Base-by-base conservation (phyloP, 192 early-diverging fungal species). In the Mortierella antarctica region DNA sequence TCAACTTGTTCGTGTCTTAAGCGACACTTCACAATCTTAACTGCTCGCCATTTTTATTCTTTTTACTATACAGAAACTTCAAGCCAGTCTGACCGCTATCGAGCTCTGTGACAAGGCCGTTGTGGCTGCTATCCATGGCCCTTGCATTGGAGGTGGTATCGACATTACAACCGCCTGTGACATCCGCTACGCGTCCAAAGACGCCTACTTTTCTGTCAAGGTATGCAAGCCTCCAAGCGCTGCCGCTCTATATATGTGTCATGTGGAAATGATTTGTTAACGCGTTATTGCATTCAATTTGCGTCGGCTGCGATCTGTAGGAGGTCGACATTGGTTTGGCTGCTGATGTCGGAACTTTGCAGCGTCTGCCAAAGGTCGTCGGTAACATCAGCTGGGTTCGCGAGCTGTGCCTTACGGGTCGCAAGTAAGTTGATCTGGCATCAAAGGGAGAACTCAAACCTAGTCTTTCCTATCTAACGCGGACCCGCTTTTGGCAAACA, bases 241-340 rank as follows among this genome's bases (percentile, higher is more conserved):
- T 15, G 50, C 11, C 13, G 50, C 2, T 51, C 50, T 51, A 15
- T 58, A 15, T 14, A 45, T 45, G 7, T 44, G 44, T 10, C 17
- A 55, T 40, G n/a, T n/a, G n/a, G 47, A 14, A 65, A 7, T 5
- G 18, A 21, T 11, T 13, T 49, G 39, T 14, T 65, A 14, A 50
- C 18, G 39, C 51, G 11, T 50, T 64, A 7, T 48, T 48, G 5
- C 11, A 53, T 52, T 41, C 47, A 67, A 31, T 41, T 9, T 12
- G 39, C 41, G 41, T 67, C 42, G 47, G 17, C 4, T 6, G 40
- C 21, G 23, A 6, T 71, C 72, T 52, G 5, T 78, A 88, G 86
- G 94, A 98, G 86, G 94, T 97, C 18, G 96, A 97, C 82, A 88
- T 98, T 83, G 96, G 95, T 10, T 71, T 99, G 76, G 95, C 95